A percentile compares a stretch with the other conserved stretches of the same genome.
Evolutionary conservation across 2,329 filamentous ascomycete genomes (phyloP).

Genomic region (Aspergillus unguis): DNA sequence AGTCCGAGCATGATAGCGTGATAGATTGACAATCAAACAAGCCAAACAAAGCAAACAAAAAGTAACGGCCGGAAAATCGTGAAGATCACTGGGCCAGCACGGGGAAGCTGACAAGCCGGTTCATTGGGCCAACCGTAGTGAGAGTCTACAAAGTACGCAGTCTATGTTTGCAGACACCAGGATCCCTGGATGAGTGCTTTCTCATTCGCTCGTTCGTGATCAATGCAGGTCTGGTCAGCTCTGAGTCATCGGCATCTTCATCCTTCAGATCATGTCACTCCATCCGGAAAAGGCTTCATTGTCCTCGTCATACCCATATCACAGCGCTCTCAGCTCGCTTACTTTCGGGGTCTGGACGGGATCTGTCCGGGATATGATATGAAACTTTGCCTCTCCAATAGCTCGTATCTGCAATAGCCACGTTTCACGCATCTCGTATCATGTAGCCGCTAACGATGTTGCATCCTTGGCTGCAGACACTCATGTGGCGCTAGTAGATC

Average conservation of each 20-base stretch:
- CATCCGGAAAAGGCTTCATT: neutral
- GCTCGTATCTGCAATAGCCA: too few species aligned
- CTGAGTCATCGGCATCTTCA: neutral
- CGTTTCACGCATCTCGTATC: too few species aligned
- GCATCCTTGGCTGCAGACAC: too few species aligned
- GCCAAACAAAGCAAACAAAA: too few species aligned
- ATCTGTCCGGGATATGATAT: too few species aligned
- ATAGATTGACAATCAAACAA: too few species aligned
- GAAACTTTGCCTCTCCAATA: too few species aligned
- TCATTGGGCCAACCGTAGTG: neutral
- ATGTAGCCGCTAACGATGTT: too few species aligned
- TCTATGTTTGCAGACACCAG: neutral
- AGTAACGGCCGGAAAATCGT: neutral
- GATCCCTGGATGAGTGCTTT: neutral
- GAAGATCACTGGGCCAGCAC: neutral
- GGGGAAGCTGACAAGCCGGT: neutral
- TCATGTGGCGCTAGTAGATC: too few species aligned
- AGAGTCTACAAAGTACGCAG: neutral
- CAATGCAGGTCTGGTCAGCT: neutral
- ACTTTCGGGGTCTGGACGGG: neutral
- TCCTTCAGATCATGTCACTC: neutral
- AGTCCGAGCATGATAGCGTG: too few species aligned
- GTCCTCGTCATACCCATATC: too few species aligned
- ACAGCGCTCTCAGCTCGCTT: neutral
- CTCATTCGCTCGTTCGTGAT: neutral